Percentiles rank a stretch among this genome's conserved stretches.
These are phyloP conservation scores for Aspergillus aculeatus DNA, from an alignment of 2,329 filamentous ascomycete species.

Conservation along the genomic window DNA sequence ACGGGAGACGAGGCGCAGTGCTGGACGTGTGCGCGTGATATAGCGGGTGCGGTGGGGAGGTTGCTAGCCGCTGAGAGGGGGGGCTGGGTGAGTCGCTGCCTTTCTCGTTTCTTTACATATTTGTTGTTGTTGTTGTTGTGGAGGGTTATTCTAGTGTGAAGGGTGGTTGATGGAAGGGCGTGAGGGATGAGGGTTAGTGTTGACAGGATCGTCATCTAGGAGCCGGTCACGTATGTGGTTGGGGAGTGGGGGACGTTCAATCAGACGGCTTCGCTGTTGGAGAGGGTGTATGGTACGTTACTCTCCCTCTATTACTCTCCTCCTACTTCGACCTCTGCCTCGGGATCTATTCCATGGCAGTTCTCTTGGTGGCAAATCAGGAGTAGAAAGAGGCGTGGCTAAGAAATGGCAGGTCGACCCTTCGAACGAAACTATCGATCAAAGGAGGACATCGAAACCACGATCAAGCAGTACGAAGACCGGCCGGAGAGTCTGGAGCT, in stretches of 20 bases:
- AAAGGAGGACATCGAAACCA: background rate
- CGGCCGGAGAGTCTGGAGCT: background rate
- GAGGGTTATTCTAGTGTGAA: too few species aligned
- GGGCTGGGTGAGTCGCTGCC: background rate
- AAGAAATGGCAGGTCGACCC: background rate
- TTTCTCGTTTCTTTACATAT: background rate
- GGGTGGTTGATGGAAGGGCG: too few species aligned
- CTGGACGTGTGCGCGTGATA: slow-evolving; percentile 20
- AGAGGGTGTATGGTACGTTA: background rate
- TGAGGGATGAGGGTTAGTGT: too few species aligned
- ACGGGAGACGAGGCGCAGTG: slow-evolving; percentile 19
- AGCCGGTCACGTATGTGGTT: background rate
- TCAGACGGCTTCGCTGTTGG: background rate
- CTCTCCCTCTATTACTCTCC: too few species aligned
- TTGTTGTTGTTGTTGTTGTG: too few species aligned
- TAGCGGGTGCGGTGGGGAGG: slow-evolving; percentile 13
- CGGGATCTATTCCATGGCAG: too few species aligned
- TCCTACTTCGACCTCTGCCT: too few species aligned
- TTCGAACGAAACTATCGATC: background rate
- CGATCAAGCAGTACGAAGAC: background rate
- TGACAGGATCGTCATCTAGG: background rate
- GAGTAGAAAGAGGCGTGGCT: too few species aligned
- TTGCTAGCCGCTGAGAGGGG: background rate
- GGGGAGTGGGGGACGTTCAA: background rate
- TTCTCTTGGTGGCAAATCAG: too few species aligned